phyloP scores from a whole-genome alignment of 352 stramenopile genomes.

The Albugo laibachii region DNA sequence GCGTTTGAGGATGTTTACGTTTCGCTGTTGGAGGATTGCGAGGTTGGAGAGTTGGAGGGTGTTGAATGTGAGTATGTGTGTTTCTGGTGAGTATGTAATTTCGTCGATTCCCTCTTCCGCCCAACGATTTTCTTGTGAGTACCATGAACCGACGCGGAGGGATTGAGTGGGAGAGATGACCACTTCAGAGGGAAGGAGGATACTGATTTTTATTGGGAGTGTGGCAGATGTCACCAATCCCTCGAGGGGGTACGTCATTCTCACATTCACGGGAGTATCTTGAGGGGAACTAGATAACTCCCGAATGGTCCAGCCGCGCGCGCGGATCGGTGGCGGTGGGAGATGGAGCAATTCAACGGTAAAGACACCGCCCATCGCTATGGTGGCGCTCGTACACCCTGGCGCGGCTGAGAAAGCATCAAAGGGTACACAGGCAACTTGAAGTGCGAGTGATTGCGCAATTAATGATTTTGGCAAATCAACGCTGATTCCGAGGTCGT shows the following conservation, averaged over 20 bases:
- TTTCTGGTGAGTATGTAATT: constrained; percentile 29
- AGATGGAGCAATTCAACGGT: constrained; percentile 47
- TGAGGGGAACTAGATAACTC: constrained; percentile 26
- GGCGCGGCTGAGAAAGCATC: constrained; percentile 17
- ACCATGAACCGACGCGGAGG: constrained; percentile 50
- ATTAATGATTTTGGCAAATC: constrained; percentile 65
- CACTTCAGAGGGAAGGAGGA: constrained; percentile 27
- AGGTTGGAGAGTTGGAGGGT: constrained; percentile 58
- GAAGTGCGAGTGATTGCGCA: constrained; percentile 50
- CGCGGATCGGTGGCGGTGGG: constrained; percentile 38
- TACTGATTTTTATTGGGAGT: constrained; percentile 37
- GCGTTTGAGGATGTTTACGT: constrained; percentile 45
- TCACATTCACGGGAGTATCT: constrained; percentile 15
- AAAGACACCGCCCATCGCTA: constrained; percentile 41
- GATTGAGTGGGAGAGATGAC: constrained; percentile 14
- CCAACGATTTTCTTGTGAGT: constrained; percentile 24
- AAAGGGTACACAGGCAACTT: constrained; percentile 38
- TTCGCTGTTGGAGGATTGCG: constrained; percentile 41
- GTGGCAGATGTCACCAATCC: constrained; percentile 46
- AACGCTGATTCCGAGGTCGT: constrained; percentile 31
- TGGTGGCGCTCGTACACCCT: constrained; percentile 12
- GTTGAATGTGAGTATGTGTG: constrained; percentile 38
- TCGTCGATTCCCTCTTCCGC: constrained; percentile 62
- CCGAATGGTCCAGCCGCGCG: constrained; percentile 56
- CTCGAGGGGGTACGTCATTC: constrained; percentile 52